phyloP scores from a whole-genome alignment of 495 filamentous ascomycete genomes.

The Monascus purpureus region DNA sequence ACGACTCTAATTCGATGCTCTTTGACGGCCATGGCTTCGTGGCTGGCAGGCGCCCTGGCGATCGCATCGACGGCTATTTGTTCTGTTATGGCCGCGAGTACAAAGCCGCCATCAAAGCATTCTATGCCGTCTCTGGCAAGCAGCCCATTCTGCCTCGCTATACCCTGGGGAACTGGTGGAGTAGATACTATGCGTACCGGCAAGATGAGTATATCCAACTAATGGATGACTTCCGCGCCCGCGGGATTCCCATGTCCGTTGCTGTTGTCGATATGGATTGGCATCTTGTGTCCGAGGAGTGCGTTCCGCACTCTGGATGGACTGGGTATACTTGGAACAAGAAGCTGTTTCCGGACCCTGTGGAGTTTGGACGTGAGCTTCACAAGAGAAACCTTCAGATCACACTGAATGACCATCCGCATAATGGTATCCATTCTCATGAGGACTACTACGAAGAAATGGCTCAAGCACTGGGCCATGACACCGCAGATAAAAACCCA shows the following conservation, averaged over 20 bases:
- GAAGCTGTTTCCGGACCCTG: slow-evolving; percentile 38
- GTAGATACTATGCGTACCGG: slow-evolving; percentile 40
- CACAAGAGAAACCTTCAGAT: slow-evolving; percentile 29
- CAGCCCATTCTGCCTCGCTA: slow-evolving; percentile 43
- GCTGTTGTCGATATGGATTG: slow-evolving; percentile 50
- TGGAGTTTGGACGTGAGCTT: slow-evolving; percentile 25
- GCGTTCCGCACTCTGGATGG: slow-evolving; percentile 31
- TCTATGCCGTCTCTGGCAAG: slow-evolving; percentile 39
- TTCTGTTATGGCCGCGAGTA: slow-evolving; percentile 43
- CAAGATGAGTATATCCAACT: slow-evolving; percentile 36
- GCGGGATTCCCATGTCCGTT: slow-evolving; percentile 38
- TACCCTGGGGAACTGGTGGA: slow-evolving; percentile 51
- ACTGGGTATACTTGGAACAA: slow-evolving; percentile 49
- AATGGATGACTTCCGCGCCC: slow-evolving; percentile 31
- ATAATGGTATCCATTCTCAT: slow-evolving; percentile 34
- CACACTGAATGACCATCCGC: slow-evolving; percentile 44
- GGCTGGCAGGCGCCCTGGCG: slow-evolving; percentile 18
- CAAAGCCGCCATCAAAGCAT: slow-evolving; percentile 36
- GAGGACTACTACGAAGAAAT: slow-evolving; percentile 41
- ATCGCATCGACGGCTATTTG: slow-evolving; percentile 40
- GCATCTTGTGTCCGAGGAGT: slow-evolving; percentile 36
- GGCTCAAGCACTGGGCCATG: slow-evolving; percentile 29
- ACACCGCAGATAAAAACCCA: slow-evolving; percentile 27
- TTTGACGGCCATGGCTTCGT: slow-evolving; percentile 39
- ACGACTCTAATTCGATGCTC: slow-evolving; percentile 43